phyloP scores from a whole-genome alignment of 2,329 filamentous ascomycete species.

The Dryadomyces sulphureus region DNA sequence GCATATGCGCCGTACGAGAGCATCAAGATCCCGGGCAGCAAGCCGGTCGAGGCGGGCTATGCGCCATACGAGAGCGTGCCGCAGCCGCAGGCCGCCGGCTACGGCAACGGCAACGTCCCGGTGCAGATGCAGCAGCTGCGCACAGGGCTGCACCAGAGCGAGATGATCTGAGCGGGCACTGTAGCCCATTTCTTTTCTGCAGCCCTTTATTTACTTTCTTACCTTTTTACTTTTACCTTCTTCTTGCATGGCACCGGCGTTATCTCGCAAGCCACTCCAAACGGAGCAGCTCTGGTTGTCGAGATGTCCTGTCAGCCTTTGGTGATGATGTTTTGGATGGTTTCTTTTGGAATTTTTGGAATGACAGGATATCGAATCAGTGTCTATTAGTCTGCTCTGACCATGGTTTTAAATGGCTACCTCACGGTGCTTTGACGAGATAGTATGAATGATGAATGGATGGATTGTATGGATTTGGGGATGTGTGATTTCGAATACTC shows the following conservation, averaged over 20 bases:
- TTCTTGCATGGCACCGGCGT: conserved; percentile 22
- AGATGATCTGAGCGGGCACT: conserved; percentile 32
- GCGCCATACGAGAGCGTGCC: conserved; percentile 29
- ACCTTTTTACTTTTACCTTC: conserved; percentile 1
- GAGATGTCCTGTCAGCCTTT: neutral
- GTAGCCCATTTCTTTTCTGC: neutral
- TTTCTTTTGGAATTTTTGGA: too few species aligned
- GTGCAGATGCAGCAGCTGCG: conserved; percentile 21
- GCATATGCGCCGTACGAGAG: conserved; percentile 23
- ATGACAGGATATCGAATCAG: too few species aligned
- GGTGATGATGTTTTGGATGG: too few species aligned
- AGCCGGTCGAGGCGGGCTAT: conserved; percentile 19
- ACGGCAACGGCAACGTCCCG: conserved; percentile 17
- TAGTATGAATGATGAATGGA: neutral
- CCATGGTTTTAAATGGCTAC: neutral
- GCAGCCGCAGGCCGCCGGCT: conserved; percentile 18
- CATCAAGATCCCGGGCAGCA: conserved; percentile 20
- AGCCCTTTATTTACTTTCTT: neutral
- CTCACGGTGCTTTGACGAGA: neutral
- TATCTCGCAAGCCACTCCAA: conserved; percentile 3
- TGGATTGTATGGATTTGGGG: neutral
- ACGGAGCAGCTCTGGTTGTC: too few species aligned
- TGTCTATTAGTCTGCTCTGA: too few species aligned
- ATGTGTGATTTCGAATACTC: neutral
- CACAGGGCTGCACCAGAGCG: conserved; percentile 36